Conservation (phyloP, 352 stramenopile species). For the Elongisporangium undulatum region DNA sequence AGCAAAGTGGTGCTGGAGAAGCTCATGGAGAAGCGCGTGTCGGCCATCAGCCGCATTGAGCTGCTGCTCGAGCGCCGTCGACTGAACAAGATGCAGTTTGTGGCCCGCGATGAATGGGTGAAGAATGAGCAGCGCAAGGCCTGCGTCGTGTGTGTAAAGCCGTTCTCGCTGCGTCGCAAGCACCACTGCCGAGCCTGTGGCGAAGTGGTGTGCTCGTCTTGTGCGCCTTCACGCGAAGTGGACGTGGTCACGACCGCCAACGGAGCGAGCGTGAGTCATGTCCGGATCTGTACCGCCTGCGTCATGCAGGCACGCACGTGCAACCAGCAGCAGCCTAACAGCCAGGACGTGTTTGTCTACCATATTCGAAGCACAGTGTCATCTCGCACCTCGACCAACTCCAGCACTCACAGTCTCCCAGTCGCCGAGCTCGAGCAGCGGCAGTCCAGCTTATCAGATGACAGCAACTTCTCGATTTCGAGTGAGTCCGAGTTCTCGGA, state of each 20-base stretch:
- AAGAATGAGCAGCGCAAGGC: slow-evolving; percentile 43
- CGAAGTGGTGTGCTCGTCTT: slow-evolving; percentile 69
- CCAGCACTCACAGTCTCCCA: slow-evolving; percentile 9
- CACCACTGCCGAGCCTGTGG: slow-evolving; percentile 74
- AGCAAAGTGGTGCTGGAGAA: slow-evolving; percentile 36
- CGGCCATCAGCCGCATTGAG: slow-evolving; percentile 35
- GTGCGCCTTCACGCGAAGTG: slow-evolving; percentile 48
- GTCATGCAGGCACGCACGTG: slow-evolving; percentile 37
- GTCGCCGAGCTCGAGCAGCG: slow-evolving; percentile 7
- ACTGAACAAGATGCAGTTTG: slow-evolving; percentile 50
- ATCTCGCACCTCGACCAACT: slow-evolving; percentile 30
- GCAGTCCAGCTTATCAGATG: slow-evolving; percentile 32
- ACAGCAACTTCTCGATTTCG: slow-evolving; percentile 53
- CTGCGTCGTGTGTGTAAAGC: slow-evolving; percentile 64
- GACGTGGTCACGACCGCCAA: slow-evolving; percentile 17
- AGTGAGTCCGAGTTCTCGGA: slow-evolving; percentile 33
- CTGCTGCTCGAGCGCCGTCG: slow-evolving; percentile 54
- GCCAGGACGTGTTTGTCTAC: slow-evolving; percentile 38
- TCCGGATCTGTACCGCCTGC: slow-evolving; percentile 65
- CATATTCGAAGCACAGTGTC: slow-evolving; percentile 25
- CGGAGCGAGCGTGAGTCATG: slow-evolving; percentile 1
- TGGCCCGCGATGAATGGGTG: slow-evolving; percentile 51
- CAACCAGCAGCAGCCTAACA: slow-evolving; percentile 9
- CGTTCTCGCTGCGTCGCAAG: slow-evolving; percentile 55
- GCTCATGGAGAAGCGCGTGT: slow-evolving; percentile 43